phyloP scores from a whole-genome alignment of 2,329 filamentous ascomycete genomes.

The Plenodomus biglobosus region DNA sequence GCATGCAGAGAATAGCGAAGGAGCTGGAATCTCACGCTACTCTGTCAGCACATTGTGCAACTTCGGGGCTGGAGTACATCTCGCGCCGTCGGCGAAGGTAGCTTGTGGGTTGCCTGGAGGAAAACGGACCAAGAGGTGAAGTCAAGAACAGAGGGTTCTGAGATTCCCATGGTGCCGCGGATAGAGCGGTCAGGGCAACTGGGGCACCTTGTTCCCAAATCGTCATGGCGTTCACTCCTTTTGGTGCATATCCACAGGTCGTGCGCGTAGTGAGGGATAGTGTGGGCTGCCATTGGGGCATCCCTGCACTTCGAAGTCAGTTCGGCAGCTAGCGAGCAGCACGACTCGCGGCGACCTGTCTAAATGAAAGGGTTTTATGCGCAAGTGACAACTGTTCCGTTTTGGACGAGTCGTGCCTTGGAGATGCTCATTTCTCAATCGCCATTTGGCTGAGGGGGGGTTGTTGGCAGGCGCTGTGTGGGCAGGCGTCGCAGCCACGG shows the following conservation, averaged over 20 bases:
- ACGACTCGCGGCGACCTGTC: background rate
- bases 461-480: background rate
- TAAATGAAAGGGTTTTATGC: background rate
- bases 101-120: no score
- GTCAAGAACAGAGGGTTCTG: background rate
- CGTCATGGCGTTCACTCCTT: slow-evolving; percentile 12
- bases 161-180: slow-evolving; percentile 4
- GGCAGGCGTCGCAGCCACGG: background rate
- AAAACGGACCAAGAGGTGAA: background rate
- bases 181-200: slow-evolving; percentile 10
- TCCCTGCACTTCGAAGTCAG: slow-evolving; percentile 14
- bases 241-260: slow-evolving; percentile 7
- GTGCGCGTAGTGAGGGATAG: slow-evolving; percentile 1
- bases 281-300: slow-evolving; percentile 10
- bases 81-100: background rate
- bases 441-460: background rate
- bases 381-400: background rate
- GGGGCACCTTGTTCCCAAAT: slow-evolving; percentile 7
- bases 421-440: background rate
- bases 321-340: background rate
- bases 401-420: background rate
- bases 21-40: slow-evolving; percentile 1
- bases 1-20: slow-evolving; percentile 1
- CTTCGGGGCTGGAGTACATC: background rate
- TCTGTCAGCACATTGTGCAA: slow-evolving; percentile 2